Evolutionary conservation across 2,329 filamentous ascomycete species (phyloP).

Genomic region (Aspergillus sp.): DNA sequence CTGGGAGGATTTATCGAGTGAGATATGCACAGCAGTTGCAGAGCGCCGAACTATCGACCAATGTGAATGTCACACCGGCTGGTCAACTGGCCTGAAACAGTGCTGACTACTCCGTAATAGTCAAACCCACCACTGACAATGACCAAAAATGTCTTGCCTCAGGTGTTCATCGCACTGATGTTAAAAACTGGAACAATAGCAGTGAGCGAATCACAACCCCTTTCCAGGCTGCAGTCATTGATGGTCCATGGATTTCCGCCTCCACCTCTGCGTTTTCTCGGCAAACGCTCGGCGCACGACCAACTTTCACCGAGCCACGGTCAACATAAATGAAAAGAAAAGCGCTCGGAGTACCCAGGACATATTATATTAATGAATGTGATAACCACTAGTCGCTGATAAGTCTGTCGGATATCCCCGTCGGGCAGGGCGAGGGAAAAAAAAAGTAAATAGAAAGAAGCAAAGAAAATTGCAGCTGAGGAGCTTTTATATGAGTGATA

Average conservation of each 20-base stretch:
- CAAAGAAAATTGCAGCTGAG: not conserved
- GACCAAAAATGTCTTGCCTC: not conserved
- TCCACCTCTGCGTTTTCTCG: conserved; percentile 18
- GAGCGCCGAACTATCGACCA: not conserved
- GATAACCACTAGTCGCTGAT: not conserved
- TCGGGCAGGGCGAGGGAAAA: not conserved
- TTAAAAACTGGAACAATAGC: not conserved
- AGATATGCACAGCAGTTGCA: not conserved
- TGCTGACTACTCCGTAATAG: not conserved
- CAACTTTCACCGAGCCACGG: not conserved
- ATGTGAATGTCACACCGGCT: no score
- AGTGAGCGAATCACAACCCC: not conserved
- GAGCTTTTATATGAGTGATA: not conserved
- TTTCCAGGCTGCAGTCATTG: not conserved
- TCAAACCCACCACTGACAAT: not conserved
- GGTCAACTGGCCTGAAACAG: no score
- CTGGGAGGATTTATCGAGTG: not conserved
- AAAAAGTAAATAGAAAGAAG: not conserved
- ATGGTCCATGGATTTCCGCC: not conserved
- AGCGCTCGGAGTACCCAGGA: not conserved
- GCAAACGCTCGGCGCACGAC: conserved; percentile 14
- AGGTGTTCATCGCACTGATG: not conserved
- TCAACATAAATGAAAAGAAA: not conserved
- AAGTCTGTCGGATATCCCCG: not conserved
- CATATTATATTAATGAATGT: not conserved